Conservation (phyloP, 805 yeast genomes). For the fission yeast (Schizosaccharomyces pombe) region DNA sequence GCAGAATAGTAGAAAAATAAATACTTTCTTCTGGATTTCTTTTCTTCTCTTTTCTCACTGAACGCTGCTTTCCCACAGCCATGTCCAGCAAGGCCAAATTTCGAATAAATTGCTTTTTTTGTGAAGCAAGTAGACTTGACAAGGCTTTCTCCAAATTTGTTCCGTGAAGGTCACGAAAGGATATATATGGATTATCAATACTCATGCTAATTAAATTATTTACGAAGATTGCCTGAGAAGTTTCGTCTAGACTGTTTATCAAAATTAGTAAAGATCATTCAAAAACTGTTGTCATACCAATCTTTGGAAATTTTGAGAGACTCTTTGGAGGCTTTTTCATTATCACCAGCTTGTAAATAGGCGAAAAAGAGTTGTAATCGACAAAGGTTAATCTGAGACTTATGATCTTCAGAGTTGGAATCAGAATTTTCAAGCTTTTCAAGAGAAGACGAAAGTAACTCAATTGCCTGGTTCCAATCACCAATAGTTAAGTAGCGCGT, state of each 20-base stretch:
- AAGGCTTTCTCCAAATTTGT: not conserved
- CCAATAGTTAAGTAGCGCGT: not conserved
- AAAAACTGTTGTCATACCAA: not conserved
- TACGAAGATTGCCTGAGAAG: not conserved
- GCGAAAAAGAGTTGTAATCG: not conserved
- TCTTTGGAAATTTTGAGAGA: not conserved
- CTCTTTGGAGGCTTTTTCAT: not conserved
- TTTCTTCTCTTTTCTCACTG: not conserved
- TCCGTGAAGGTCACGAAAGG: not conserved
- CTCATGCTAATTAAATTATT: not conserved
- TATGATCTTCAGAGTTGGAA: not conserved
- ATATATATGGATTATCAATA: not conserved
- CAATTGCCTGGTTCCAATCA: not conserved
- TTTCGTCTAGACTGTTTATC: not conserved
- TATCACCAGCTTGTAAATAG: not conserved
- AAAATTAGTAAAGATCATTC: not conserved
- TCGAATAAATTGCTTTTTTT: not conserved
- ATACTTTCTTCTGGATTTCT: not conserved
- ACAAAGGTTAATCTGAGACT: not conserved
- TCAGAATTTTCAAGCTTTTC: not conserved
- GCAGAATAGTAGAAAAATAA: not conserved
- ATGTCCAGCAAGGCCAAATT: constrained; percentile 3
- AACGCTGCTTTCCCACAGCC: not conserved
- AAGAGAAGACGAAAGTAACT: not conserved
- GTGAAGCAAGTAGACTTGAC: not conserved